Evolutionary conservation across 495 filamentous ascomycete genomes (phyloP).

Genomic region (Tricharina praecox): DNA sequence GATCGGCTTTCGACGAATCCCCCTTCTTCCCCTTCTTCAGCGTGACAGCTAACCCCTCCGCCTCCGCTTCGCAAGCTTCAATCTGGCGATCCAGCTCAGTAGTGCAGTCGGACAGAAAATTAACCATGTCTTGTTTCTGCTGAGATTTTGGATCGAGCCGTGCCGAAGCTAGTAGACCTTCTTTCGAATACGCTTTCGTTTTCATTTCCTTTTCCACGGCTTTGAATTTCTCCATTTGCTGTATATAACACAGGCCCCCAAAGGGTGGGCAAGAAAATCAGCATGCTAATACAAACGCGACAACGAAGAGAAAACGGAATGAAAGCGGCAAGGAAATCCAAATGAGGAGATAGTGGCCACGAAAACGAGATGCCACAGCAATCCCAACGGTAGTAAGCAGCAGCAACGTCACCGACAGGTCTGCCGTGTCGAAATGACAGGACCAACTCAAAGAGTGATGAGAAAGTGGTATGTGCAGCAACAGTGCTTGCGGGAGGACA

Average conservation of each 20-base stretch:
- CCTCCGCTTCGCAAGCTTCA: constrained; percentile 79
- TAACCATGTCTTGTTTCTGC: constrained; percentile 67
- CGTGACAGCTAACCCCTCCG: constrained; percentile 67
- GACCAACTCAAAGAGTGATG: background rate
- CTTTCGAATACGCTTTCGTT: constrained; percentile 98
- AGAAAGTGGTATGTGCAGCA: background rate
- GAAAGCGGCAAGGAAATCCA: too few species aligned
- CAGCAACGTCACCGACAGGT: background rate
- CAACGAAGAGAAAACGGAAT: constrained; percentile 7
- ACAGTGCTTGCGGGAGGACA: constrained; percentile 1
- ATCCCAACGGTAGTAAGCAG: background rate
- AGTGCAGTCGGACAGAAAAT: constrained; percentile 75
- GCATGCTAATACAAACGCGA: constrained; percentile 24
- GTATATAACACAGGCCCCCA: constrained; percentile 27
- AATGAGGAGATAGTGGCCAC: too few species aligned
- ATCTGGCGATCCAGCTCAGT: constrained; percentile 87
- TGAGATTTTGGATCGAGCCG: constrained; percentile 91
- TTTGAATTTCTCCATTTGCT: constrained; percentile 99
- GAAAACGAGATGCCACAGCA: background rate
- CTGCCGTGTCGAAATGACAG: background rate
- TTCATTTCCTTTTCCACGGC: constrained; percentile 99
- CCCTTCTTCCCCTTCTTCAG: constrained; percentile 81
- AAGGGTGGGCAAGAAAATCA: constrained; percentile 22
- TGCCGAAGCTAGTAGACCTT: constrained; percentile 73
- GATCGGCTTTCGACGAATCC: constrained; percentile 61